Conservation (phyloP, 345 rosid genomes). For the Arabis alpina region DNA sequence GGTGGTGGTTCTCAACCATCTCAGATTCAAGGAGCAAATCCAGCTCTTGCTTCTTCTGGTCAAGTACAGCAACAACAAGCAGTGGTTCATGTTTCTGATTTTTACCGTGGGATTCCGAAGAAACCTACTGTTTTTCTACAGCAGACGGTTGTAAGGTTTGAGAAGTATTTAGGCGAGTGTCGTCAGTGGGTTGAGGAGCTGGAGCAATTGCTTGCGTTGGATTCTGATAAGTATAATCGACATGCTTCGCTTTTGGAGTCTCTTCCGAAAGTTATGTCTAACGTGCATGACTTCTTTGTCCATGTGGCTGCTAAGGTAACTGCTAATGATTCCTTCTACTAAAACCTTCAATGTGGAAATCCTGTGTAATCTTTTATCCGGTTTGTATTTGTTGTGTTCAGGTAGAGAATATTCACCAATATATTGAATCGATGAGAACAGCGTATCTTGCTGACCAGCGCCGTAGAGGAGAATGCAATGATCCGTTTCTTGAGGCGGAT, state of each 20-base stretch:
- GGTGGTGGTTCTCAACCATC: conserved; percentile 69
- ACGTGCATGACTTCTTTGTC: conserved; percentile 88
- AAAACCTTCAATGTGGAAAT: not conserved
- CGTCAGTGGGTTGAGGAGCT: conserved; percentile 93
- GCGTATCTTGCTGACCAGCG: conserved; percentile 94
- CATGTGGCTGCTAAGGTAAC: conserved; percentile 97
- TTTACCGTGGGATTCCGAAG: conserved; percentile 88
- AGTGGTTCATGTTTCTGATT: conserved; percentile 69
- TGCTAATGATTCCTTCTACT: not conserved
- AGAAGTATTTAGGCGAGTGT: conserved; percentile 81
- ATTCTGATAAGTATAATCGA: conserved; percentile 65
- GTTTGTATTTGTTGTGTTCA: conserved; percentile 30
- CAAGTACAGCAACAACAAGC: conserved; percentile 65
- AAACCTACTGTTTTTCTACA: conserved; percentile 85
- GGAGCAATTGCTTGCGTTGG: conserved; percentile 81
- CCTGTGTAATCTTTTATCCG: not conserved
- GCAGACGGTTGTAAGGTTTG: conserved; percentile 84
- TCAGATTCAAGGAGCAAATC: conserved; percentile 63
- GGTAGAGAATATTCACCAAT: conserved; percentile 93
- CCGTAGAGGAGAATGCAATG: conserved; percentile 70
- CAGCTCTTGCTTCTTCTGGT: conserved; percentile 53
- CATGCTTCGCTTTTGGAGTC: conserved; percentile 68
- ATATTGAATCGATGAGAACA: conserved; percentile 84
- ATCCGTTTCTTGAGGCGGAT: conserved; percentile 98
- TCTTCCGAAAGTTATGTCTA: conserved; percentile 90